Percentiles rank a stretch among this genome's conserved stretches.
phyloP scores from a whole-genome alignment of 164 flowering plant genomes.

The Umbellularia californica region DNA sequence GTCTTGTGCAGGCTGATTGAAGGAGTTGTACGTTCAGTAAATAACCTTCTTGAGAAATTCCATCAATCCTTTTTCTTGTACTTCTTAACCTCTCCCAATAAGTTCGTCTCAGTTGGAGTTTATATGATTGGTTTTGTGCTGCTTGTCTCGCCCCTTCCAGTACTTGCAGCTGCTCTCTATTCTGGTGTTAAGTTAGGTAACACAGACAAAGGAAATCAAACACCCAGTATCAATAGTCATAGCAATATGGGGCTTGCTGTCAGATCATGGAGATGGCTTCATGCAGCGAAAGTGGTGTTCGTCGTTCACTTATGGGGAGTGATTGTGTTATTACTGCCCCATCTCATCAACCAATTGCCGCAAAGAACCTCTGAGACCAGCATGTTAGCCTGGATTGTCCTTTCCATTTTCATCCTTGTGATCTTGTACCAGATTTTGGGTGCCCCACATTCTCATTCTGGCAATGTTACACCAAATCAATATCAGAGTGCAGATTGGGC shows the following conservation, averaged over 20 bases:
- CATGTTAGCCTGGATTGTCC: conserved; percentile 46
- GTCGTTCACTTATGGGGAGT: conserved; percentile 69
- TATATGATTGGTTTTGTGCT: conserved; percentile 88
- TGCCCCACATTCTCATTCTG: conserved; percentile 29
- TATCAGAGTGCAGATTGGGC: conserved; percentile 52
- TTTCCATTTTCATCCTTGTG: conserved; percentile 45
- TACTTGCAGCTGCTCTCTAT: conserved; percentile 82
- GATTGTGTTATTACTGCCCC: conserved; percentile 63
- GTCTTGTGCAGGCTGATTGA: conserved; percentile 73
- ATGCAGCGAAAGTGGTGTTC: conserved; percentile 69
- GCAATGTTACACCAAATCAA: conserved; percentile 8
- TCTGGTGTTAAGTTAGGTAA: conserved; percentile 23
- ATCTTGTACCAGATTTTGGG: conserved; percentile 33
- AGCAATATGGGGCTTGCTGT: conserved; percentile 12
- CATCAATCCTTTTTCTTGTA: conserved; percentile 96
- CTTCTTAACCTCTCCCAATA: conserved; percentile 69
- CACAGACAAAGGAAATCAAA: conserved; percentile 8
- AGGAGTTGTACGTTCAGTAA: conserved; percentile 80
- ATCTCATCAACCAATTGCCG: conserved; percentile 50
- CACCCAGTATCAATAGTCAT: conserved; percentile 8
- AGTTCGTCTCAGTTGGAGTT: conserved; percentile 92
- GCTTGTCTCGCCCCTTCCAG: conserved; percentile 84
- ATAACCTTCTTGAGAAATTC: conserved; percentile 96
- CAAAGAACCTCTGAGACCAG: conserved; percentile 35
- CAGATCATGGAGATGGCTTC: conserved; percentile 80